Evolutionary conservation across 495 filamentous ascomycete species (phyloP).

Genomic region (Penicillium verhagenii): DNA sequence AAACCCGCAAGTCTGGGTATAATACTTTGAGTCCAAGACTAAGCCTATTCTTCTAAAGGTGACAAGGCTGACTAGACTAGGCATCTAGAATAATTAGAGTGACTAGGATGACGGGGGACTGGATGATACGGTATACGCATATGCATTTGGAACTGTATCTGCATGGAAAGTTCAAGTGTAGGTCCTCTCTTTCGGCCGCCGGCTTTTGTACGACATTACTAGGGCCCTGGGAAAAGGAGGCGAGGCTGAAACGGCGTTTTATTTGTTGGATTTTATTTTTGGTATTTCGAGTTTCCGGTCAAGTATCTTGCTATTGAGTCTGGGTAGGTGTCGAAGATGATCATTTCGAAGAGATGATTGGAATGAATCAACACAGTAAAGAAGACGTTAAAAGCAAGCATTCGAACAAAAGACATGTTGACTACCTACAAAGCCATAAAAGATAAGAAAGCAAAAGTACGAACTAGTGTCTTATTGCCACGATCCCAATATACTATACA

Average conservation of each 20-base stretch:
- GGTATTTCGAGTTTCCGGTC: too few species aligned
- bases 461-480: background rate
- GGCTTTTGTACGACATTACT: slow-evolving; percentile 19
- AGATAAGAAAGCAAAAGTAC: background rate
- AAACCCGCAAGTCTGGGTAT: too few species aligned
- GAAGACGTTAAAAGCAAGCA: background rate
- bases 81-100: background rate
- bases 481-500: too few species aligned
- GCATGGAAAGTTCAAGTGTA: too few species aligned
- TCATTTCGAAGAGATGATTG: too few species aligned
- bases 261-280: too few species aligned
- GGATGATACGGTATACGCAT: too few species aligned
- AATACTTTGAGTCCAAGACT: too few species aligned
- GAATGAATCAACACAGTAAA: too few species aligned
- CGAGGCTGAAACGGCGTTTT: background rate
- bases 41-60: background rate
- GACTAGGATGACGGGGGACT: background rate
- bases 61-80: background rate
- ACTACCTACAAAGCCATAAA: too few species aligned
- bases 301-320: too few species aligned
- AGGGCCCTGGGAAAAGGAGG: background rate
- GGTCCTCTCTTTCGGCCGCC: slow-evolving; percentile 9
- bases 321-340: too few species aligned
- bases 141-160: background rate
- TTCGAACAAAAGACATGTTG: background rate